These are phyloP conservation scores for Zygosaccharomyces bisporus DNA, from an alignment of 805 yeast species.

Conservation along the genomic window DNA sequence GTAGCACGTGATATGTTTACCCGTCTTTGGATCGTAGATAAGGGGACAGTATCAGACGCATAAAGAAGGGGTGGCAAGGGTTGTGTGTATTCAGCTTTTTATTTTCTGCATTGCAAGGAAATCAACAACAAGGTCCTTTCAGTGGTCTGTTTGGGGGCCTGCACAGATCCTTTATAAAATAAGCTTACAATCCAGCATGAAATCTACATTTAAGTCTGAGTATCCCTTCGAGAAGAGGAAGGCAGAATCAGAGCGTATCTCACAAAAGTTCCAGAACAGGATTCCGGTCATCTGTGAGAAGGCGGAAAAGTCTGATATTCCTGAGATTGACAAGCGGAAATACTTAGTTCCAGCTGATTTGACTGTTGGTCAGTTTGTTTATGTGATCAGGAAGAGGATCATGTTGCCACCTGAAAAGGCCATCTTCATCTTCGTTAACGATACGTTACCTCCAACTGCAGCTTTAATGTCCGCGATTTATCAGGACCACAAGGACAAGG, in stretches of 20 bases:
- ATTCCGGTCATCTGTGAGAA: constrained; percentile 96
- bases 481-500: constrained; percentile 96
- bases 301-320: constrained; percentile 93
- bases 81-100: neutral
- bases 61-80: neutral
- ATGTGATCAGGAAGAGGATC: constrained; percentile 94
- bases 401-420: constrained; percentile 97
- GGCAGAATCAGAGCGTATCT: constrained; percentile 89
- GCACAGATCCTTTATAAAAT: constrained; percentile 1
- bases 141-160: neutral
- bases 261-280: constrained; percentile 83
- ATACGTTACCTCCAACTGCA: constrained; percentile 96
- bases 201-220: constrained; percentile 47
- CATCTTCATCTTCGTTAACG: constrained; percentile 93
- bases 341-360: constrained; percentile 94
- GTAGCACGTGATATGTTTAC: neutral
- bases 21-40: neutral
- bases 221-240: constrained; percentile 93
- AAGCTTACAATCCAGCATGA: constrained; percentile 21
- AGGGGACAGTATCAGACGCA: neutral
- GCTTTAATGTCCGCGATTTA: constrained; percentile 93
- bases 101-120: neutral
- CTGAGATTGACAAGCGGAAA: constrained; percentile 94
- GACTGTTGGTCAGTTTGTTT: constrained; percentile 97
- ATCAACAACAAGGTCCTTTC: neutral